phyloP scores from a whole-genome alignment of 345 rosid species.

The Camelina laxa region DNA sequence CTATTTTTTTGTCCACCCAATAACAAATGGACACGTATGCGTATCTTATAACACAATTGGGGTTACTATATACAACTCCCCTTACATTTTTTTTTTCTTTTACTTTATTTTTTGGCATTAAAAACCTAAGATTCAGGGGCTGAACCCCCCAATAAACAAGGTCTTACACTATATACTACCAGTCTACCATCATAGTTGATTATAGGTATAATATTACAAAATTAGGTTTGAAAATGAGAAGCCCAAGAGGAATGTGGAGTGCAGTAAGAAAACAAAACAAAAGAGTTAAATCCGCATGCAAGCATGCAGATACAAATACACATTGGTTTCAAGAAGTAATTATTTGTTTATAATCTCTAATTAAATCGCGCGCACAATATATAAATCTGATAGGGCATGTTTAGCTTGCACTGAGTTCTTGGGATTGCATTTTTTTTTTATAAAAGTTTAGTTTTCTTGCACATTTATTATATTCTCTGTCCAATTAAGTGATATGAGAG shows the following conservation, averaged over 20 bases:
- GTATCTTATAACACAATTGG: no score
- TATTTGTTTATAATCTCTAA: slow-evolving; percentile 63
- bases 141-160: no score
- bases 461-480: neutral
- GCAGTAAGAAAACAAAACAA: slow-evolving; percentile 47
- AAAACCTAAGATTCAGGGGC: no score
- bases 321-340: slow-evolving; percentile 51
- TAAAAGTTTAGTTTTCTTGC: neutral
- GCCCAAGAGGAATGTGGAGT: slow-evolving; percentile 41
- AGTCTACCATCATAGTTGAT: slow-evolving; percentile 8
- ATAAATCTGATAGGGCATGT: slow-evolving; percentile 39
- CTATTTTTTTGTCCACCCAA: no score
- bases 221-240: slow-evolving; percentile 34
- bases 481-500: slow-evolving; percentile 7
- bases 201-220: neutral
- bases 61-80: no score
- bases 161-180: neutral
- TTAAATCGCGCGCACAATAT: slow-evolving; percentile 23
- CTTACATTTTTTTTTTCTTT: no score
- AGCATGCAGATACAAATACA: slow-evolving; percentile 38
- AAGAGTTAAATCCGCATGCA: slow-evolving; percentile 75
- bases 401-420: slow-evolving; percentile 43
- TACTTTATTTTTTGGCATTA: no score
- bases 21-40: no score
- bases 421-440: slow-evolving; percentile 35